Base-by-base conservation (phyloP, 1,139 yeast species). In the Magnusiomyces paraingens region DNA sequence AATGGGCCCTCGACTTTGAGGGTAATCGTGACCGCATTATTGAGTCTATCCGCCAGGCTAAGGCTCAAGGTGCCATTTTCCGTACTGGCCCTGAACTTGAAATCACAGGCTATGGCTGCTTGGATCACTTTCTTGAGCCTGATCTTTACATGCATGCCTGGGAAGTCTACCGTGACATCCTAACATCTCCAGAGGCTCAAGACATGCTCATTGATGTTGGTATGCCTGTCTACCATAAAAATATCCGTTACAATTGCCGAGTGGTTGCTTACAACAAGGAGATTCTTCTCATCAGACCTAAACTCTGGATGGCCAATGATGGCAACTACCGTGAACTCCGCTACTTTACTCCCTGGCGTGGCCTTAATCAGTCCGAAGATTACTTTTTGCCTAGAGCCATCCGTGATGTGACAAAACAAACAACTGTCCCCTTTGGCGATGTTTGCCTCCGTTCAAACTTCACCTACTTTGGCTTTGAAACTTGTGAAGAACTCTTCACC, bases 301-400 rank as follows among this genome's bases (percentile, higher is more conserved):
- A 93, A 67, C 69, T 93, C 49, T 84, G 88, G 79, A 77, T 94
- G 53, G 98, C 98, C 20, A 94, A 93, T 67, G 99, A 93, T 72
- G 99, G 99, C 1, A 93, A 93, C 67, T 93, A 94, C 72, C 79
- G 99, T 52, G 99, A 93, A 70, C 91, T 93, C 98, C 79, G 99
- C 62, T 90, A 84, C 69, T 93, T 93, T 68, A 88, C 96, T 0
- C 96, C 98, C 14, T 93, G 99, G 99, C 77, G 81, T 63, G 79
- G 86, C 54, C 82, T 91, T 10, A 82, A 84, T 62, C 78, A 82
- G 61, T 84, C 82, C 50, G 98, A 93, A 68, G 76, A 78, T 45
- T 85, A 77, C 63, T 74, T 78, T 42, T 75, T 94, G 58, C 99
- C 99, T 2, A 76, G 83, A 53, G 66, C 72, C 60, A 81, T 91